These are phyloP conservation scores for Malassezia cuniculi DNA, from an alignment of 1,284 basidiomycete genomes.

Conservation along the genomic window DNA sequence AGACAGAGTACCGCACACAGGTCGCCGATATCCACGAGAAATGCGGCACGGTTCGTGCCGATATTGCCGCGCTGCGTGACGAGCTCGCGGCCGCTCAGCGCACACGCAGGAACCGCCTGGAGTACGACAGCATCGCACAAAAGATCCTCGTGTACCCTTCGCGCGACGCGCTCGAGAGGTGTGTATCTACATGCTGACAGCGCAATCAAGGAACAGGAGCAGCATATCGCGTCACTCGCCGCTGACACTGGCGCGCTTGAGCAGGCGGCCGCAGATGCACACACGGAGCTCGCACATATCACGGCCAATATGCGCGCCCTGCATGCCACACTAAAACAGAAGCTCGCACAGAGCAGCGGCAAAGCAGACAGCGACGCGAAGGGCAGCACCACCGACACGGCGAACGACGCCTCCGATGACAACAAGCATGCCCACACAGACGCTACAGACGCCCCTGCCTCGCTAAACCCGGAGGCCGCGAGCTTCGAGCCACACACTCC, in stretches of 20 bases:
- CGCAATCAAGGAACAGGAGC: not conserved
- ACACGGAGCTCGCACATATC: not conserved
- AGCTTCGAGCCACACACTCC: too few relatives aligned
- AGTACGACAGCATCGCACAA: conserved; percentile 10
- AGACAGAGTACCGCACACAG: too few relatives aligned
- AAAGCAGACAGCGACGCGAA: too few relatives aligned
- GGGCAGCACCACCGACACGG: too few relatives aligned
- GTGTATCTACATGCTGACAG: conserved; percentile 1
- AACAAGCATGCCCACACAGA: too few relatives aligned
- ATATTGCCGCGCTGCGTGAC: not conserved
- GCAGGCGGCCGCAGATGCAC: not conserved
- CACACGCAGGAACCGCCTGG: not conserved
- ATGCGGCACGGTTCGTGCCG: not conserved
- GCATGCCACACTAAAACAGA: too few relatives aligned
- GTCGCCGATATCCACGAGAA: too few relatives aligned
- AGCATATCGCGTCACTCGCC: conserved; percentile 2
- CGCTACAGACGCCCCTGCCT: too few relatives aligned
- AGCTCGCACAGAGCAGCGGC: too few relatives aligned
- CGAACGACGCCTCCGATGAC: too few relatives aligned
- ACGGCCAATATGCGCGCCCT: too few relatives aligned
- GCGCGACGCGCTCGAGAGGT: conserved; percentile 8
- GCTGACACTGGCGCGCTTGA: conserved; percentile 3
- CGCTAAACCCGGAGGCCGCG: too few relatives aligned
- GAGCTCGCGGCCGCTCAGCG: conserved; percentile 1
- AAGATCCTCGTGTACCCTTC: conserved; percentile 15